Percentiles rank a stretch among this genome's conserved stretches.
These are phyloP conservation scores for Trichoderma koningii DNA, from an alignment of 2,329 filamentous ascomycete genomes.

Conservation along the genomic window DNA sequence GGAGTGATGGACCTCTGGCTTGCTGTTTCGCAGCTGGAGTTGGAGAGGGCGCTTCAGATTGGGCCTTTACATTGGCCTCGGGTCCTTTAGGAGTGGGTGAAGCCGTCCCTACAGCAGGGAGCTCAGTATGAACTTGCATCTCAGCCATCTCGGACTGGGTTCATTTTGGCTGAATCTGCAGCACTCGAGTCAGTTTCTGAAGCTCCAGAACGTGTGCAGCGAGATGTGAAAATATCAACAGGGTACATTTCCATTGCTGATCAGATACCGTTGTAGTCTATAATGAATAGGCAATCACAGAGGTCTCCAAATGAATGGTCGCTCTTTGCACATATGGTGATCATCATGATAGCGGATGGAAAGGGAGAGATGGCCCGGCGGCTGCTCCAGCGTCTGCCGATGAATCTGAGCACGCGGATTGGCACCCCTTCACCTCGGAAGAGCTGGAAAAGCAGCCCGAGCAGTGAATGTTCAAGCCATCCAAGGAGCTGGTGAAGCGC, in stretches of 20 bases:
- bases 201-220: neutral
- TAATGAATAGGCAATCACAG: conserved; percentile 64
- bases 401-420: neutral
- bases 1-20: conserved; percentile 51
- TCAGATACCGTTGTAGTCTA: conserved; percentile 99
- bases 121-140: conserved; percentile 35
- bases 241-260: conserved; percentile 36
- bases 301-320: conserved; percentile 58
- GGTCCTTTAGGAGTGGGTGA: conserved; percentile 31
- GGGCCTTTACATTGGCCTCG: conserved; percentile 30
- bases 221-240: neutral
- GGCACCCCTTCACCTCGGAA: neutral
- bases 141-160: conserved; percentile 48
- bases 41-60: conserved; percentile 31
- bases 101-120: conserved; percentile 27
- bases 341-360: conserved; percentile 57
- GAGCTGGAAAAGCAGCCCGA: neutral
- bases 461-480: neutral
- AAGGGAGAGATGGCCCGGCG: neutral
- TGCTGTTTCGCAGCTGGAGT: conserved; percentile 33
- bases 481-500: conserved; percentile 8
- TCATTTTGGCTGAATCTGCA: conserved; percentile 50
- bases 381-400: neutral
- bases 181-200: conserved; percentile 17
- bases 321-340: conserved; percentile 61